Conservation (phyloP, 805 yeast species). For the Geotrichum ghanense region DNA sequence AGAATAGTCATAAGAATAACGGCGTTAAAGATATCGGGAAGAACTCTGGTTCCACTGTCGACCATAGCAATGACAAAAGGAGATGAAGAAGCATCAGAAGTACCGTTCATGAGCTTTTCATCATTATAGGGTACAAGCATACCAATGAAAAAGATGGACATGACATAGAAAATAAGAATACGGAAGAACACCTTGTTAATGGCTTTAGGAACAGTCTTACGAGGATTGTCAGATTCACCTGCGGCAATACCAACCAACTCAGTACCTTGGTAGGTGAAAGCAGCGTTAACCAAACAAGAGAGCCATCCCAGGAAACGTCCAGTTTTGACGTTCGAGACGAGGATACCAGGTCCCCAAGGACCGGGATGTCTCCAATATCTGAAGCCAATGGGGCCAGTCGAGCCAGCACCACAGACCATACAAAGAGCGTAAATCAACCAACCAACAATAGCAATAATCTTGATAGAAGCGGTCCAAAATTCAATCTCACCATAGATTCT, state of each 20-base stretch:
- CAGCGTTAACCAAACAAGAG: conserved; percentile 58
- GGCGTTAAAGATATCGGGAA: conserved; percentile 72
- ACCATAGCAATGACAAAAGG: conserved; percentile 72
- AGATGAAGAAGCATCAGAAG: conserved; percentile 48
- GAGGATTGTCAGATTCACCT: conserved; percentile 59
- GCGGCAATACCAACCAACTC: conserved; percentile 61
- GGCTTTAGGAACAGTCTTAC: conserved; percentile 54
- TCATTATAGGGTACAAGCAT: conserved; percentile 57
- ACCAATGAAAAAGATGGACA: conserved; percentile 43
- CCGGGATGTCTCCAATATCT: conserved; percentile 33
- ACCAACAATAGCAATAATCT: conserved; percentile 57
- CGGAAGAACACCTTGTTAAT: conserved; percentile 73
- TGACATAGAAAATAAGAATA: conserved; percentile 53
- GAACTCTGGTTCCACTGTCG: conserved; percentile 43
- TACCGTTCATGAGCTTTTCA: conserved; percentile 33
- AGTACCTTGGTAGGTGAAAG: conserved; percentile 62
- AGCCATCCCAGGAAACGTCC: conserved; percentile 63
- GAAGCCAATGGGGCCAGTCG: conserved; percentile 29
- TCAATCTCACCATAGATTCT: conserved; percentile 40
- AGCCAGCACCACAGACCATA: conserved; percentile 42
- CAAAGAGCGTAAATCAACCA: conserved; percentile 49
- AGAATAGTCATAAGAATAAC: conserved; percentile 64
- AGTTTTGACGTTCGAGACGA: conserved; percentile 22
- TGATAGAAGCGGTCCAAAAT: conserved; percentile 54
- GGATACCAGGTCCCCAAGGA: conserved; percentile 2